These are phyloP conservation scores for Leishmania martiniquensis DNA, from an alignment of 208 protist species.

Conservation along the genomic window DNA sequence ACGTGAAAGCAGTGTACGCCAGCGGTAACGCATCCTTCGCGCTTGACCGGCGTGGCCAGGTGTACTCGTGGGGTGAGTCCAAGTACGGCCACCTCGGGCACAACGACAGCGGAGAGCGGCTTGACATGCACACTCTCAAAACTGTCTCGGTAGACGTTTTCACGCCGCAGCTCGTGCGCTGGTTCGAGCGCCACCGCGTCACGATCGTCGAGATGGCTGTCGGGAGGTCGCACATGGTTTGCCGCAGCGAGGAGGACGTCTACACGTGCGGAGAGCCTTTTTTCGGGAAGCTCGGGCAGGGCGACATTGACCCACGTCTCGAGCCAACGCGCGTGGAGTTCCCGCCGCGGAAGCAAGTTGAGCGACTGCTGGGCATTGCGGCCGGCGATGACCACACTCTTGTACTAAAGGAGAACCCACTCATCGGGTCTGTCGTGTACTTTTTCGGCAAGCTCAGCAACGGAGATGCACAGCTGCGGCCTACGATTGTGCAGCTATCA, in stretches of 20 bases:
- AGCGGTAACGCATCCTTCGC: conserved; percentile 71
- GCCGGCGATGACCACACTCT: conserved; percentile 82
- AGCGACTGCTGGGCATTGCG: conserved; percentile 56
- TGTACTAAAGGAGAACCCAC: conserved; percentile 62
- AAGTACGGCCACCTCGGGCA: conserved; percentile 78
- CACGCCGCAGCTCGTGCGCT: conserved; percentile 53
- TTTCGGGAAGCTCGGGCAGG: conserved; percentile 81
- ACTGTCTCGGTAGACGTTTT: conserved; percentile 49
- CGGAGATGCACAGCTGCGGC: conserved; percentile 57
- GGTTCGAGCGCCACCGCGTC: conserved; percentile 78
- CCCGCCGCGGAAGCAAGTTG: conserved; percentile 54
- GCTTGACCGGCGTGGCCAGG: conserved; percentile 48
- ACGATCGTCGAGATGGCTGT: conserved; percentile 66
- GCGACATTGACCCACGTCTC: conserved; percentile 35
- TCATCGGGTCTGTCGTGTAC: conserved; percentile 74
- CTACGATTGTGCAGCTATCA: conserved; percentile 49
- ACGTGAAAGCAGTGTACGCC: conserved; percentile 64
- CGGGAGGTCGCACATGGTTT: conserved; percentile 63
- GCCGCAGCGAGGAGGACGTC: conserved; percentile 59
- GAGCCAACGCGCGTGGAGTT: conserved; percentile 69
- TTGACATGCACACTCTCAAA: conserved; percentile 64
- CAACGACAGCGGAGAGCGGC: conserved; percentile 61
- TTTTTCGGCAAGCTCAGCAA: conserved; percentile 75
- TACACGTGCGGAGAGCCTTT: conserved; percentile 75
- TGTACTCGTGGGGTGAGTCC: conserved; percentile 82